These are phyloP conservation scores for Lineolata rhizophorae DNA, from an alignment of 495 filamentous ascomycete genomes.

Conservation along the genomic window DNA sequence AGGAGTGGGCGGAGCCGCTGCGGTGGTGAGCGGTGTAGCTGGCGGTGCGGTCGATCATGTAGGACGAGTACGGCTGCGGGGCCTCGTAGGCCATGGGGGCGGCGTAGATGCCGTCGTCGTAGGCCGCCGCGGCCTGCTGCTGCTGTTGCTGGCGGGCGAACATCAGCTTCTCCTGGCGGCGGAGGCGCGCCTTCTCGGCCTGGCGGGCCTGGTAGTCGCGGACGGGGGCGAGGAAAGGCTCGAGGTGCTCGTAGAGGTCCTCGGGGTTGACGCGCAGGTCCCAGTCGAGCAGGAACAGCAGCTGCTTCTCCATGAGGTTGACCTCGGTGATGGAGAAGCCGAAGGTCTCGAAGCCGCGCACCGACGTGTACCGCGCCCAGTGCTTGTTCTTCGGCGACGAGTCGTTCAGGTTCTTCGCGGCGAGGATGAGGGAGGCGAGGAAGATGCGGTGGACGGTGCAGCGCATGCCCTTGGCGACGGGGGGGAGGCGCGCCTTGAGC, in stretches of 20 bases:
- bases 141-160: conserved; percentile 15
- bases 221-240: conserved; percentile 74
- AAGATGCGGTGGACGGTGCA: conserved; percentile 90
- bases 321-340: conserved; percentile 88
- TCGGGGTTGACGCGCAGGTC: conserved; percentile 64
- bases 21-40: conserved; percentile 3
- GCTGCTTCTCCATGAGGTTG: conserved; percentile 96
- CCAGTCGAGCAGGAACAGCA: conserved; percentile 85
- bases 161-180: conserved; percentile 21
- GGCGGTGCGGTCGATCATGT: no score
- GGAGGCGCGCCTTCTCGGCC: conserved; percentile 21
- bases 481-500: conserved; percentile 61
- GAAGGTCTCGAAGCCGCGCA: conserved; percentile 58
- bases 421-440: conserved; percentile 56
- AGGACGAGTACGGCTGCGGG: no score
- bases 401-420: conserved; percentile 64
- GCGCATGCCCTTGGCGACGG: conserved; percentile 88
- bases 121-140: conserved; percentile 8
- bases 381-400: conserved; percentile 99
- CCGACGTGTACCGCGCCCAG: conserved; percentile 77
- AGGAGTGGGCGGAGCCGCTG: conserved; percentile 7
- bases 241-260: conserved; percentile 71
- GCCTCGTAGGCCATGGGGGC: no score
- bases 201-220: conserved; percentile 23
- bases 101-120: conserved; percentile 6